Percentiles rank a stretch among this genome's conserved stretches.
These are phyloP conservation scores for Fusarium equiseti DNA, from an alignment of 2,329 filamentous ascomycete genomes.

Conservation along the genomic window DNA sequence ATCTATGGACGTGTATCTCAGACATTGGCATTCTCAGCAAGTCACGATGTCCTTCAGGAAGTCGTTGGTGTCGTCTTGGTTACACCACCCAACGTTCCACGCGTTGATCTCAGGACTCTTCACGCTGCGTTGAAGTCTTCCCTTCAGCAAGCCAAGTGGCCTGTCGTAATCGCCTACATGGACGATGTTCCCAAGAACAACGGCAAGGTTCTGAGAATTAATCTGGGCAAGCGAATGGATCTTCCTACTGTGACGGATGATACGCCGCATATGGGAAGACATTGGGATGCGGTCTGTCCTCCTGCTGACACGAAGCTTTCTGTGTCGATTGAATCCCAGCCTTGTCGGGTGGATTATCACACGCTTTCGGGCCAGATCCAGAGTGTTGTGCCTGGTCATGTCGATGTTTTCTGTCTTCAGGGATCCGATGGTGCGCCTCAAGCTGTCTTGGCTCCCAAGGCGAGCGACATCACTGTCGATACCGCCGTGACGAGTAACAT, in stretches of 20 bases:
- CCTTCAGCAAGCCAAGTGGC: conserved; percentile 12
- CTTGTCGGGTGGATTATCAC: not conserved
- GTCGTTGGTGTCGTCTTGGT: not conserved
- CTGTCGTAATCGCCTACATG: conserved; percentile 9
- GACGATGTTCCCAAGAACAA: conserved; percentile 17
- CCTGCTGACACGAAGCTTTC: not conserved
- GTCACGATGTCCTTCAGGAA: conserved; percentile 15
- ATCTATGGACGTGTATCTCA: not conserved
- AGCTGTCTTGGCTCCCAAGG: not conserved
- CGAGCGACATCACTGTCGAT: accelerated
- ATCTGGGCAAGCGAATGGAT: not conserved
- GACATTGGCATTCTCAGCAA: not conserved
- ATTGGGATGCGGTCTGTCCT: conserved; percentile 6
- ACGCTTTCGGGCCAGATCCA: not conserved
- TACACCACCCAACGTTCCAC: not conserved
- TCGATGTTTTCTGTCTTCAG: not conserved
- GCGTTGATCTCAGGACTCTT: not conserved
- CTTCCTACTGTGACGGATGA: not conserved
- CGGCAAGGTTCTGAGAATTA: conserved; percentile 13
- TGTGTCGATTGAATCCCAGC: accelerated
- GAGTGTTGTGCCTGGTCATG: not conserved
- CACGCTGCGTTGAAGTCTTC: conserved; percentile 3
- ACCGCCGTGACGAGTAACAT: not conserved
- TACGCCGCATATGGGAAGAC: not conserved
- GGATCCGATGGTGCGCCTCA: not conserved